Base-by-base conservation (phyloP, 306 rosid species). In the Dryas octopetala region DNA sequence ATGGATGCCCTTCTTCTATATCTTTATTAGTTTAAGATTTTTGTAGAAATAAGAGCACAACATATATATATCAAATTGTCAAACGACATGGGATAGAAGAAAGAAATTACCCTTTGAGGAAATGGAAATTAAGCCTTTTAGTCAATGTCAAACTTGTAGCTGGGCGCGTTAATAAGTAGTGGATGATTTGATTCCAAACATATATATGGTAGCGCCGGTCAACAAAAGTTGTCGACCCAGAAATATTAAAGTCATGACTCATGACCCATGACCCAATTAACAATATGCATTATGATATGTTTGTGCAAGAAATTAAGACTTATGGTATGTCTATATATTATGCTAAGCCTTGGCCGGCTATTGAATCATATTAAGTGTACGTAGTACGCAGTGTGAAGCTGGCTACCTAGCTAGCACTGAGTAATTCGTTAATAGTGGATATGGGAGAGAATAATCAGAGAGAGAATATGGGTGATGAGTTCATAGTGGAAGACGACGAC, bases 181-280 rank as follows among this genome's bases (percentile, higher is more conserved):
- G 19, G 15, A 13, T 52, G 14, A 50, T 50, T 50, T 50, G 53
- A 50, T 50, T 50, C 53, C 41, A 2, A 32, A 32, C 23, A 23
- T 23, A 23, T 32, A 32, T 1, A 32, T 32, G 38, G 38, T 32
- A 38, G 17, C 23, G 65, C 52, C 64, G 75, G 75, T 71, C 75
- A 71, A 41, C 40, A 71, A 44, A 55, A 47, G 65, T 23, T 71
- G 75, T 43, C 23, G n/a, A 55, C 52, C 53, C 19, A 4, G 7
- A 59, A 23, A 32, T 32, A 32, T 32, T 32, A 23, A 23, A 23
- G 23, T 23, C 23, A 23, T 23, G 23, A 23, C 23, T 23, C 23
- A 23, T 23, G 23, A 23, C 23, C 23, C 23, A 23, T 23, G 23
- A 23, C 23, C 23, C 23, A 23, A 23, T 23, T 23, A 23, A 23